A percentile compares a stretch with the other conserved stretches of the same genome.
These are phyloP conservation scores for Smallanthus sonchifolius DNA, from an alignment of 129 eudicot species.

Conservation along the genomic window DNA sequence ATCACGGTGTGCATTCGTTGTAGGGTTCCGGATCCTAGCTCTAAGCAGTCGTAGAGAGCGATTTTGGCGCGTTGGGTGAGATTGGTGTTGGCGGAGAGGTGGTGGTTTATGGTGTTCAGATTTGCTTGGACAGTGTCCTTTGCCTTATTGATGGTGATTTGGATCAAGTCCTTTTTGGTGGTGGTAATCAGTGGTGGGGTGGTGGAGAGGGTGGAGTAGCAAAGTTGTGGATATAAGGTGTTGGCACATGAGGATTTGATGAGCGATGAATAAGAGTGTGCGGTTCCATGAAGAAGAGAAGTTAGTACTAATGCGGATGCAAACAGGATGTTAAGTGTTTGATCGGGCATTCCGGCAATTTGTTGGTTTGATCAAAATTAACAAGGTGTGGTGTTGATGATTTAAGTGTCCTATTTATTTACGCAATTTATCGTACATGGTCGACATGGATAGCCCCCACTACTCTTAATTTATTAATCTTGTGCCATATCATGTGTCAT, in stretches of 20 bases:
- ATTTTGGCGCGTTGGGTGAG: background rate
- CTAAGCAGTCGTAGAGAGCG: background rate
- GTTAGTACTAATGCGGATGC: background rate
- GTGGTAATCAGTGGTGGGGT: background rate
- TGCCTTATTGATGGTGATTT: background rate
- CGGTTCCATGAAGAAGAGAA: background rate
- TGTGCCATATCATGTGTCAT: no score
- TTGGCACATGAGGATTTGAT: constrained; percentile 1
- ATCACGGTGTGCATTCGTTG: background rate
- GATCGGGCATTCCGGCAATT: background rate
- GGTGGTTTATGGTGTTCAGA: background rate
- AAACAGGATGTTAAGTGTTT: background rate
- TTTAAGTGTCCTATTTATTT: no score
- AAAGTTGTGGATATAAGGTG: background rate
- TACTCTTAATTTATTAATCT: no score
- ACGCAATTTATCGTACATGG: background rate
- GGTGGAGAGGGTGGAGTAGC: background rate
- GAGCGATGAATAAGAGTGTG: background rate
- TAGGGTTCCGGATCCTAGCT: background rate
- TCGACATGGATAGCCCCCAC: background rate
- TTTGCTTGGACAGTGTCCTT: background rate
- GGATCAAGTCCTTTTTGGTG: background rate
- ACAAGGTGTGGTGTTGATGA: background rate
- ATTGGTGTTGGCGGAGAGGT: background rate
- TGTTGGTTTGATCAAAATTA: background rate